These are phyloP conservation scores for Ilyonectria mors-panacis DNA, from an alignment of 2,329 filamentous ascomycete species.

Conservation along the genomic window DNA sequence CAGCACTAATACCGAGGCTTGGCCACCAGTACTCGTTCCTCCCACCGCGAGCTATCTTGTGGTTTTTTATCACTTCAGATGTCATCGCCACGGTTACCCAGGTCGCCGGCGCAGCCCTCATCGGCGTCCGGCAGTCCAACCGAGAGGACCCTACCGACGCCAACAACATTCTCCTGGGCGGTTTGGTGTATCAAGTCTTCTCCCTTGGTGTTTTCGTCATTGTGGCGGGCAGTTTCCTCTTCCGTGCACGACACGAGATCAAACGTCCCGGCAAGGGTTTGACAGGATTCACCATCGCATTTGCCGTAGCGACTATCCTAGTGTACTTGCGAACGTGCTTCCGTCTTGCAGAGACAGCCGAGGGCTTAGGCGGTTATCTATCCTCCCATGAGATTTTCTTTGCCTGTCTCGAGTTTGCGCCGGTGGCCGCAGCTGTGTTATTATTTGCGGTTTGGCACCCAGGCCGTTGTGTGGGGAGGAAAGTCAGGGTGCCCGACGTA, in stretches of 20 bases:
- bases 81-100: conserved; percentile 68
- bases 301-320: conserved; percentile 62
- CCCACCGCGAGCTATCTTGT: conserved; percentile 63
- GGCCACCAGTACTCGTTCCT: conserved; percentile 61
- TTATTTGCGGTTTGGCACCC: conserved; percentile 57
- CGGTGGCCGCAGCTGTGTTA: conserved; percentile 64
- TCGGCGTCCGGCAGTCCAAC: conserved; percentile 65
- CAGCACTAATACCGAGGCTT: conserved; percentile 62
- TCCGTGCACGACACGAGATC: conserved; percentile 52
- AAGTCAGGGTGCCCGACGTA: conserved; percentile 37
- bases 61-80: conserved; percentile 69
- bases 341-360: conserved; percentile 67
- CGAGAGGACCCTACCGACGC: conserved; percentile 64
- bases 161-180: conserved; percentile 70
- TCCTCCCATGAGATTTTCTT: conserved; percentile 68
- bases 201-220: conserved; percentile 65
- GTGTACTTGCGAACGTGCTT: conserved; percentile 69
- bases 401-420: conserved; percentile 68
- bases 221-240: conserved; percentile 58
- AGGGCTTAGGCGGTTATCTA: conserved; percentile 62
- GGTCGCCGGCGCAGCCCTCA: conserved; percentile 67
- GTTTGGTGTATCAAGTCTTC: conserved; percentile 69
- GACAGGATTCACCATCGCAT: conserved; percentile 58
- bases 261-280: conserved; percentile 45
- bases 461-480: conserved; percentile 48